phyloP scores from a whole-genome alignment of 495 filamentous ascomycete species.

The Pyronema domesticum region DNA sequence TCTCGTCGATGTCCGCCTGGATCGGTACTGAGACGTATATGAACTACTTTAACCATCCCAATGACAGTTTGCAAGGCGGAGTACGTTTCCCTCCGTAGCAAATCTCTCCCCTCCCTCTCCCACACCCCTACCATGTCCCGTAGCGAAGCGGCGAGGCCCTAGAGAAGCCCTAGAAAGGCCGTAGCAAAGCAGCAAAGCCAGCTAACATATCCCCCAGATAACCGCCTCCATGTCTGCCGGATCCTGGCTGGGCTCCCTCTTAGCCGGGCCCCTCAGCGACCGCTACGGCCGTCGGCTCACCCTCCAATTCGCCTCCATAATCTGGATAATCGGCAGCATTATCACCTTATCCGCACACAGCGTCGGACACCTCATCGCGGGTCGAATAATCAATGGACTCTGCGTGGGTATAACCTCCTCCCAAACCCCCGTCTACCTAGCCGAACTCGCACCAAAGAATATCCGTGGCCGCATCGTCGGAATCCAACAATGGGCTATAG shows the following conservation, averaged over 20 bases:
- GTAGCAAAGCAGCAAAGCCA: too few species aligned
- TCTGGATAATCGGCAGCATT: conserved; percentile 43
- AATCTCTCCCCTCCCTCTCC: too few species aligned
- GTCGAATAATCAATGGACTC: conserved; percentile 61
- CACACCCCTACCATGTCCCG: too few species aligned
- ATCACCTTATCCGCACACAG: conserved; percentile 54
- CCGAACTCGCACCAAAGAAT: conserved; percentile 49
- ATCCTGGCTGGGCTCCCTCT: conserved; percentile 53
- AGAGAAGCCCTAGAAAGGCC: too few species aligned
- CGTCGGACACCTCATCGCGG: conserved; percentile 54
- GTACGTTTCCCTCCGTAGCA: conserved; percentile 3
- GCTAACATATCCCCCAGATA: conserved; percentile 24
- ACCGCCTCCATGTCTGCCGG: conserved; percentile 57
- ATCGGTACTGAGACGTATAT: conserved; percentile 43
- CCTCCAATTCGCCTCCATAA: conserved; percentile 7
- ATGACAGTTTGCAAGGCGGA: conserved; percentile 20
- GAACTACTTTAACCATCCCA: conserved; percentile 43
- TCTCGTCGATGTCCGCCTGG: conserved; percentile 61
- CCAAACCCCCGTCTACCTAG: conserved; percentile 64
- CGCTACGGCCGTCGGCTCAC: conserved; percentile 34
- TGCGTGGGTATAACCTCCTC: conserved; percentile 62
- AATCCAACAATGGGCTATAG: conserved; percentile 62
- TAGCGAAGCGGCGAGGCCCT: too few species aligned
- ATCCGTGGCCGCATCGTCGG: conserved; percentile 56
- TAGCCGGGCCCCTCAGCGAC: conserved; percentile 52